Conservation (phyloP, 495 filamentous ascomycete species). For the Bacidia rubella region DNA sequence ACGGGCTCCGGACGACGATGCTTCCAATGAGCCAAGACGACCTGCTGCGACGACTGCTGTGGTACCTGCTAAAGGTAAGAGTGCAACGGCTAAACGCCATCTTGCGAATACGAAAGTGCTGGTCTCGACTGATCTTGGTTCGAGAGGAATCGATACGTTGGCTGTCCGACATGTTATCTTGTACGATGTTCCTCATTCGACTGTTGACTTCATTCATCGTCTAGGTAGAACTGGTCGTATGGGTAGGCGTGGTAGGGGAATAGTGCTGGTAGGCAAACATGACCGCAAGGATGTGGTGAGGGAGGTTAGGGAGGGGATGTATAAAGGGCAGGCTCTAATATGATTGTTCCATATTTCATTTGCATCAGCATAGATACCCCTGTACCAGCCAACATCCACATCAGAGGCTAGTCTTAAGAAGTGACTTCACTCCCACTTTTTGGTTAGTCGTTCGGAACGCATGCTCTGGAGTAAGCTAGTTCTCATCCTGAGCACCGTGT, state of each 20-base stretch:
- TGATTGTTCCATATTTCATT: slow-evolving; percentile 22
- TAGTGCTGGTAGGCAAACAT: slow-evolving; percentile 79
- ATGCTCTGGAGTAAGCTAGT: not conserved
- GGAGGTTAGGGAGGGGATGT: slow-evolving; percentile 93
- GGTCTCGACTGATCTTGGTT: slow-evolving; percentile 85
- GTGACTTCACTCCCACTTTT: not conserved
- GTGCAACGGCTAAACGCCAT: slow-evolving; percentile 20
- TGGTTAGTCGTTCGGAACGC: too few species aligned
- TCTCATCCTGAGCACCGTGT: not conserved
- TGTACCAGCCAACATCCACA: too few species aligned
- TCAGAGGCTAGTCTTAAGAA: too few species aligned
- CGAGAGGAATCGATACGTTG: slow-evolving; percentile 88
- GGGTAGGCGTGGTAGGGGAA: slow-evolving; percentile 76
- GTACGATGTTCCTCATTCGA: slow-evolving; percentile 90
- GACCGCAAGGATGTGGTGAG: slow-evolving; percentile 82
- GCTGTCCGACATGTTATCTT: slow-evolving; percentile 80
- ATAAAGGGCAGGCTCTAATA: slow-evolving; percentile 74
- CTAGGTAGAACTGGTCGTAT: slow-evolving; percentile 83
- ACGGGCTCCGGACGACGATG: slow-evolving; percentile 2
- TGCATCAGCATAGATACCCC: not conserved
- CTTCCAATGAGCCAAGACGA: slow-evolving; percentile 10
- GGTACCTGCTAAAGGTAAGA: not conserved
- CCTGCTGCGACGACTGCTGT: slow-evolving; percentile 18
- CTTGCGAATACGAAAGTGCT: slow-evolving; percentile 72
- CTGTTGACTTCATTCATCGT: slow-evolving; percentile 94